Evolutionary conservation across 352 stramenopile species (phyloP).

Genomic region (Globisporangium megalacanthum): DNA sequence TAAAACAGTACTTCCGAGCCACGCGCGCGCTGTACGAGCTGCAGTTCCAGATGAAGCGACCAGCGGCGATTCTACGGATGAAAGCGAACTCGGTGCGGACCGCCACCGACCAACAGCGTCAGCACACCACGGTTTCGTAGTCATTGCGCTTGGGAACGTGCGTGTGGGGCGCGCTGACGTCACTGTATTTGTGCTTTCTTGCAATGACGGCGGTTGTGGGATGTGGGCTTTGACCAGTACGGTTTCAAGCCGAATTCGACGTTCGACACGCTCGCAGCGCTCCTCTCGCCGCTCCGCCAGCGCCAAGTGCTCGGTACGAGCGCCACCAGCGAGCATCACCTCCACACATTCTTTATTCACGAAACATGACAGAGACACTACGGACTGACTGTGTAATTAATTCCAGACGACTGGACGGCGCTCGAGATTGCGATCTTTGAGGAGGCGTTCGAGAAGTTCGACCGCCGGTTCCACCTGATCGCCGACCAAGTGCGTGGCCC

Average conservation of each 20-base stretch:
- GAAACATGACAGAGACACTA: too few relatives aligned
- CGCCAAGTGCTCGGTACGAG: slow-evolving; percentile 61
- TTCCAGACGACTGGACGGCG: slow-evolving; percentile 67
- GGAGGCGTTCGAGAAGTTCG: slow-evolving; percentile 65
- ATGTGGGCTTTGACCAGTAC: slow-evolving; percentile 26
- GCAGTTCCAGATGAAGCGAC: slow-evolving; percentile 70
- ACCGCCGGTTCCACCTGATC: slow-evolving; percentile 76
- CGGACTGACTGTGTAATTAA: too few relatives aligned
- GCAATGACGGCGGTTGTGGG: too few relatives aligned
- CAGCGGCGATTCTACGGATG: slow-evolving; percentile 67
- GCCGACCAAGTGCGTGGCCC: slow-evolving; percentile 42
- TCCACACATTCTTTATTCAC: too few relatives aligned
- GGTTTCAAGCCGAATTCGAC: slow-evolving; percentile 63
- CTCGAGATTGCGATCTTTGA: slow-evolving; percentile 77
- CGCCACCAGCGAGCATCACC: background rate
- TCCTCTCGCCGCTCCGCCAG: slow-evolving; percentile 61
- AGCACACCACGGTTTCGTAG: too few relatives aligned
- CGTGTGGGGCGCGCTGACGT: background rate
- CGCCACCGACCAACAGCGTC: too few relatives aligned
- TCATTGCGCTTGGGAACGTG: too few relatives aligned
- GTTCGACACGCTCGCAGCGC: slow-evolving; percentile 54
- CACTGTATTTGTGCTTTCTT: background rate
- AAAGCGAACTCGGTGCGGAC: slow-evolving; percentile 47
- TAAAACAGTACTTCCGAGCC: slow-evolving; percentile 52
- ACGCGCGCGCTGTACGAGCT: slow-evolving; percentile 65